A percentile compares a stretch with the other conserved stretches of the same genome.
Conservation (phyloP, 2,329 filamentous ascomycete species). For the Rhinocladiella mackenziei region DNA sequence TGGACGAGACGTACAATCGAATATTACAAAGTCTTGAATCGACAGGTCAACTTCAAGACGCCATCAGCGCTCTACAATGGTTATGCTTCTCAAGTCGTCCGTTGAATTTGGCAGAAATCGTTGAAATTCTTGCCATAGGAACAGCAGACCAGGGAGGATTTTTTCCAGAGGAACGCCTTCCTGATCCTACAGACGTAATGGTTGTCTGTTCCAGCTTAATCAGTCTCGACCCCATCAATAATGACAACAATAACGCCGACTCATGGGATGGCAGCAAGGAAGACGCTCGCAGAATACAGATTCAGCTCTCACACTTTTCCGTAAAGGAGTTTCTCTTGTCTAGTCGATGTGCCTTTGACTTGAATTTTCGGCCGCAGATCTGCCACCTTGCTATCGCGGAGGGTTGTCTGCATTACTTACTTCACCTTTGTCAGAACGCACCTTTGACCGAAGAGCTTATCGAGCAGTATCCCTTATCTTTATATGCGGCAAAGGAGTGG, state of each 20-base stretch:
- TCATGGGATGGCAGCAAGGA: not conserved
- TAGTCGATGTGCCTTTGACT: not conserved
- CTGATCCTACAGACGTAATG: conserved; percentile 17
- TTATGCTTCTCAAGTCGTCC: conserved; percentile 1
- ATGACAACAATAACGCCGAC: not conserved
- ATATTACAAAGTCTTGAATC: conserved; percentile 6
- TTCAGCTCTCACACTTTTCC: conserved; percentile 27
- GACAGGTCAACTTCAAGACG: conserved; percentile 2
- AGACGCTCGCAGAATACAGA: not conserved
- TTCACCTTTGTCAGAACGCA: conserved; percentile 1
- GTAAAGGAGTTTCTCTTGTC: conserved; percentile 28
- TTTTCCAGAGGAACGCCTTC: conserved; percentile 3
- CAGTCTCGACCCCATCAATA: conserved; percentile 1
- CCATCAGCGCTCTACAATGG: conserved; percentile 6
- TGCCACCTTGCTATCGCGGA: conserved; percentile 11
- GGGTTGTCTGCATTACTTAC: conserved; percentile 8
- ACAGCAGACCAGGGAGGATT: conserved; percentile 2
- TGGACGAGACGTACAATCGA: conserved; percentile 28
- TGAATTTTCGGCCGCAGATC: not conserved
- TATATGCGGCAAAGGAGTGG: conserved; percentile 5
- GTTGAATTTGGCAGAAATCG: not conserved
- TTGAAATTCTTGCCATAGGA: conserved; percentile 6
- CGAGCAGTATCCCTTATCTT: conserved; percentile 2
- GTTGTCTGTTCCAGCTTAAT: conserved; percentile 26
- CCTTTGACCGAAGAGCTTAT: conserved; percentile 6